Evolutionary conservation across 148 eudicot genomes (phyloP).

Genomic region (Cornus suecica): DNA sequence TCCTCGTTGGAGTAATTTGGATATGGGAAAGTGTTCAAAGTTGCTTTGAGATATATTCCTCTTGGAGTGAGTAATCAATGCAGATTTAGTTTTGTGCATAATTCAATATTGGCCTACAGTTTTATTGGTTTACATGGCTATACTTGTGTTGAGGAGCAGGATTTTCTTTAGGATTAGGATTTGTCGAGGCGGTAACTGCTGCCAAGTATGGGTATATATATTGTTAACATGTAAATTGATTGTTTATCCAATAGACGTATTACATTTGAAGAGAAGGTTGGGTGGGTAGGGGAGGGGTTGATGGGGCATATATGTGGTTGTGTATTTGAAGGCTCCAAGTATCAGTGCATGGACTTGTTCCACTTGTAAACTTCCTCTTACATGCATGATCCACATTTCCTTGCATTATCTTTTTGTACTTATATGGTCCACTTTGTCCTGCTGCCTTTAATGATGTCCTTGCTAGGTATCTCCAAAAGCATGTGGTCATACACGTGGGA

Average conservation of each 20-base stretch:
- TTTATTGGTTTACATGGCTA: background rate
- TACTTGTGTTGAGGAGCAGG: background rate
- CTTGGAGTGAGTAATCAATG: background rate
- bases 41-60: background rate
- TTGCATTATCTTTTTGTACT: background rate
- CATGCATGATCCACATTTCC: background rate
- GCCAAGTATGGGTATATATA: background rate
- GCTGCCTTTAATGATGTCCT: constrained; percentile 22
- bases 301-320: background rate
- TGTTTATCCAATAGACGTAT: background rate
- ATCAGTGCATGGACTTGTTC: background rate
- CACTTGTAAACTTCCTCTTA: background rate
- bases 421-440: background rate
- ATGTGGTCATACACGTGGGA: constrained; percentile 92
- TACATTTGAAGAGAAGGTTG: background rate
- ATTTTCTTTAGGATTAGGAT: background rate
- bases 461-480: constrained; percentile 95
- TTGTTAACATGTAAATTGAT: too few species aligned
- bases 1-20: background rate
- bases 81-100: background rate
- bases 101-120: background rate
- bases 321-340: background rate
- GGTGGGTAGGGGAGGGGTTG: too few species aligned
- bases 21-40: background rate
- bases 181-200: background rate